These are phyloP conservation scores for Hypholoma sublateritium DNA, from an alignment of 768 basidiomycete genomes.

Conservation along the genomic window DNA sequence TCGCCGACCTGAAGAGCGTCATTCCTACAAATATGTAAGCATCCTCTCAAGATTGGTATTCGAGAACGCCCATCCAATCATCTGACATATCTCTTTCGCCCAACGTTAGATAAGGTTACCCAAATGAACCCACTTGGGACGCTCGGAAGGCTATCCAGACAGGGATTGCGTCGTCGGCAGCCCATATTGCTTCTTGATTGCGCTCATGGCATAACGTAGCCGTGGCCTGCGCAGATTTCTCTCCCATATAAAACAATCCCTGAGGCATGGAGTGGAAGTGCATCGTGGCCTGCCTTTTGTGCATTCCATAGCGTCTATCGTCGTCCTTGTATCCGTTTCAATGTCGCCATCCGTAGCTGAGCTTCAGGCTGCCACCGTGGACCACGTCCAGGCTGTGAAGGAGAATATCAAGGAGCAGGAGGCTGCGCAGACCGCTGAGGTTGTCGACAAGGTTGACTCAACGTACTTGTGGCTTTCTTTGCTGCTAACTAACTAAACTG, in stretches of 20 bases:
- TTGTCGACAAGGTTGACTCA: slow-evolving; percentile 11
- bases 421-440: slow-evolving; percentile 4
- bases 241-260: slow-evolving; percentile 4
- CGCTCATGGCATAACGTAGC: slow-evolving; percentile 6
- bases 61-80: background rate
- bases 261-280: background rate
- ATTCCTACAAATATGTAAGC: slow-evolving; percentile 11
- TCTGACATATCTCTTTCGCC: background rate
- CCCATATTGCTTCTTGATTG: slow-evolving; percentile 23
- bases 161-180: slow-evolving; percentile 19
- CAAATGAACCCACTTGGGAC: slow-evolving; percentile 6
- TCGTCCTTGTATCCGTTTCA: too few species aligned
- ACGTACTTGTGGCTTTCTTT: background rate
- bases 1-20: slow-evolving; percentile 16
- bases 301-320: background rate
- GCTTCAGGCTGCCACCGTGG: slow-evolving; percentile 11
- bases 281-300: background rate
- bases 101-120: slow-evolving; percentile 12
- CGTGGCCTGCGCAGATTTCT: background rate
- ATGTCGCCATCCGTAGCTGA: slow-evolving; percentile 34
- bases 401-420: slow-evolving; percentile 13
- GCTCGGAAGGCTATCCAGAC: slow-evolving; percentile 16
- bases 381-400: slow-evolving; percentile 19
- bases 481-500: background rate
- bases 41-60: background rate